Evolutionary conservation across 495 filamentous ascomycete species (phyloP).

Genomic region (Tetracladium setigerum): DNA sequence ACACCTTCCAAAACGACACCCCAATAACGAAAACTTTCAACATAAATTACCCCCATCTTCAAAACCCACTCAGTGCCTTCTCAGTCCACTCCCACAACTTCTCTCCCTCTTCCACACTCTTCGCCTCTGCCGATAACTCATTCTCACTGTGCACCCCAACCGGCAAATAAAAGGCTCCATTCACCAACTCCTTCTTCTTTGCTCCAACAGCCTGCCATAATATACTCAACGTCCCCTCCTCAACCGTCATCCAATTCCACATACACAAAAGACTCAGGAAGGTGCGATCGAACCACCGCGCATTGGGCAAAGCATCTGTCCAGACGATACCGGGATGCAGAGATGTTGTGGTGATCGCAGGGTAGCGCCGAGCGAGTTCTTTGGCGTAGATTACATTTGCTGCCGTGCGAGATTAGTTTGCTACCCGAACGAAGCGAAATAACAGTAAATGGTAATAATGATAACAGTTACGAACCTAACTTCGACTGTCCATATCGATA

Average conservation of each 20-base stretch:
- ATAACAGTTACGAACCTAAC: constrained; percentile 16
- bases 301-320: background rate
- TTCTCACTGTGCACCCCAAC: constrained; percentile 36
- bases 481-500: constrained; percentile 41
- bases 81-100: constrained; percentile 4
- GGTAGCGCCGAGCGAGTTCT: constrained; percentile 51
- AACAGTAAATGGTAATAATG: background rate
- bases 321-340: constrained; percentile 58
- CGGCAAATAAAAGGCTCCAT: constrained; percentile 52
- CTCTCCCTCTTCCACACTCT: background rate
- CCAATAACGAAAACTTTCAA: too few relatives aligned
- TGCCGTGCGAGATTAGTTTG: constrained; percentile 33
- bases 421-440: background rate
- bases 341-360: constrained; percentile 44
- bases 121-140: constrained; percentile 12
- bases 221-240: constrained; percentile 48
- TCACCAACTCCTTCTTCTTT: constrained; percentile 27
- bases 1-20: too few relatives aligned
- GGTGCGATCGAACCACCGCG: too few relatives aligned
- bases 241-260: constrained; percentile 18
- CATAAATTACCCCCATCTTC: too few relatives aligned
- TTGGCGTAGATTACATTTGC: constrained; percentile 57
- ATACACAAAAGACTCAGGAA: too few relatives aligned
- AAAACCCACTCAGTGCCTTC: background rate
- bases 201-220: constrained; percentile 48